These are phyloP conservation scores for Ganoderma lingzhi DNA, from an alignment of 1,284 basidiomycete genomes.

Conservation along the genomic window DNA sequence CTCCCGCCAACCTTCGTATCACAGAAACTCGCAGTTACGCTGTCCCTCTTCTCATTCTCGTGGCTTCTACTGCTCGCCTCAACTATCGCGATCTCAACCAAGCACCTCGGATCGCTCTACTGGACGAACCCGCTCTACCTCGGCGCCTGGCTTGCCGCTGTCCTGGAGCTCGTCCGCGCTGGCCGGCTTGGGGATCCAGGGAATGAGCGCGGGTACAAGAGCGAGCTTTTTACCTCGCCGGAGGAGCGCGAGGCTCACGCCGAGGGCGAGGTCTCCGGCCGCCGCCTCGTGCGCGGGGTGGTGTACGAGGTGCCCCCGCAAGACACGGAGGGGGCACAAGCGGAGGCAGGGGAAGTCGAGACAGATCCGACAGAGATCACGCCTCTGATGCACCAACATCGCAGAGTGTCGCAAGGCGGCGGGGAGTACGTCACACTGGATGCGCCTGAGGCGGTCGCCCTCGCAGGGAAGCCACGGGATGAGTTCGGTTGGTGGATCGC, in stretches of 20 bases:
- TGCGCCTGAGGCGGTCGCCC: conserved; percentile 17
- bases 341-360: conserved; percentile 43
- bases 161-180: conserved; percentile 26
- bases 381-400: conserved; percentile 54
- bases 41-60: conserved; percentile 54
- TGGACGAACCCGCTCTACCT: conserved; percentile 48
- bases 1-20: conserved; percentile 41
- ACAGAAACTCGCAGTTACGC: conserved; percentile 39
- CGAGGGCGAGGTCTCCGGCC: conserved; percentile 26
- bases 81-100: conserved; percentile 52
- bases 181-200: conserved; percentile 27
- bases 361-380: conserved; percentile 57
- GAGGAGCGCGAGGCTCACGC: conserved; percentile 26
- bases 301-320: conserved; percentile 30
- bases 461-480: conserved; percentile 35
- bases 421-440: conserved; percentile 35
- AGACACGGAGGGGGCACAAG: conserved; percentile 18
- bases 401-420: conserved; percentile 32
- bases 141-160: conserved; percentile 28
- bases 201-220: conserved; percentile 24
- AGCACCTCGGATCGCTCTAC: conserved; percentile 62
- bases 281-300: conserved; percentile 32
- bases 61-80: conserved; percentile 63
- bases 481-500: conserved; percentile 69
- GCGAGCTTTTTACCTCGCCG: conserved; percentile 27